Evolutionary conservation across 371 early-diverging fungal species (phyloP).

Genomic region (Lichtheimia hyalospora): DNA sequence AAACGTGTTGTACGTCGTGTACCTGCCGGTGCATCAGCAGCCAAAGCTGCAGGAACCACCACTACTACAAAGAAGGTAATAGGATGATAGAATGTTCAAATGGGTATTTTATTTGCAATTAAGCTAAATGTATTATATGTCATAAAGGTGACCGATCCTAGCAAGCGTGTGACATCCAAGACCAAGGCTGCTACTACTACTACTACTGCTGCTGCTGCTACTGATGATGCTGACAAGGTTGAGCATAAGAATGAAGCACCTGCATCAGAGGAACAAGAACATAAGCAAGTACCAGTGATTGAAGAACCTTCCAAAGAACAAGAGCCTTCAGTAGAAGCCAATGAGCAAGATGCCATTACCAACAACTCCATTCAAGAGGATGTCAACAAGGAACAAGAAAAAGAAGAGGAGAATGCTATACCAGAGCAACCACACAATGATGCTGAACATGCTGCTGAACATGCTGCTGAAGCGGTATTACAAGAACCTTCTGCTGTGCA

Average conservation of each 20-base stretch:
- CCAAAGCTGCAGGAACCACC: not conserved
- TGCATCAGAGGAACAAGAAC: too few species aligned
- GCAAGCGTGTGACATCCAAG: not conserved
- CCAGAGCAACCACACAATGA: conserved; percentile 1
- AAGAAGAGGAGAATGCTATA: too few species aligned
- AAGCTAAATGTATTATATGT: too few species aligned
- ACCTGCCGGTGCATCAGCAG: conserved; percentile 4
- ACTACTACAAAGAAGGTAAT: not conserved
- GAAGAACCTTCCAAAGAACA: not conserved
- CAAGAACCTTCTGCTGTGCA: conserved; percentile 7
- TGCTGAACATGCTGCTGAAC: too few species aligned
- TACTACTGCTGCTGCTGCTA: not conserved
- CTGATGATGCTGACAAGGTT: too few species aligned
- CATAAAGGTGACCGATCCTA: not conserved
- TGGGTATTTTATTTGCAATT: too few species aligned
- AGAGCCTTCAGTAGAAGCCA: not conserved
- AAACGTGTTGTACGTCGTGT: conserved; percentile 12
- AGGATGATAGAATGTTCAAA: not conserved
- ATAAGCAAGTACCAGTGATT: not conserved
- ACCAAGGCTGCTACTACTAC: not conserved
- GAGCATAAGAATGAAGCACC: too few species aligned
- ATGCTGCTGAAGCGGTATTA: conserved; percentile 6
- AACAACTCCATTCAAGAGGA: not conserved
- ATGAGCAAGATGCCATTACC: not conserved
- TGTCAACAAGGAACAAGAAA: not conserved